These are phyloP conservation scores for Debaryomycetaceae sp. DNA, from an alignment of 1,139 yeast species.

Conservation along the genomic window DNA sequence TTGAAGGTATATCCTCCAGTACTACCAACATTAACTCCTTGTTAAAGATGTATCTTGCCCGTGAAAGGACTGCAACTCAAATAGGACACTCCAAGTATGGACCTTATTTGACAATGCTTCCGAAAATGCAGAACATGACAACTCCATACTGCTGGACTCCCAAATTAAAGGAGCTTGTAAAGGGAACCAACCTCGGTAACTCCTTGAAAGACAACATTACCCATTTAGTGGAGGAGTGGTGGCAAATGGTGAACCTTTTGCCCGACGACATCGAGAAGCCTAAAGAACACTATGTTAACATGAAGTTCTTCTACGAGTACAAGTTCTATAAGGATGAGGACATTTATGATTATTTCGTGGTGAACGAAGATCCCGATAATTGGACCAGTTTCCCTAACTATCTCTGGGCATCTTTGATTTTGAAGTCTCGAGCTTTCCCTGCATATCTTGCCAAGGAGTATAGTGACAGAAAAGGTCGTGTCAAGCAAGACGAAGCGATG, in stretches of 20 bases:
- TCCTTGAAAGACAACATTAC: constrained; percentile 34
- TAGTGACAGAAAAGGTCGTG: constrained; percentile 17
- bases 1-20: constrained; percentile 13
- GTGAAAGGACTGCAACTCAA: constrained; percentile 18
- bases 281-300: constrained; percentile 32
- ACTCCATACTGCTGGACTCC: constrained; percentile 66
- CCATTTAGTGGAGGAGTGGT: constrained; percentile 50
- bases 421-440: constrained; percentile 80
- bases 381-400: constrained; percentile 69
- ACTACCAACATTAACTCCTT: constrained; percentile 37
- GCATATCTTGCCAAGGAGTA: constrained; percentile 37
- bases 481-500: constrained; percentile 49
- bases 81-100: constrained; percentile 22
- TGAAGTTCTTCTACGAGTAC: constrained; percentile 47
- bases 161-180: constrained; percentile 46
- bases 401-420: constrained; percentile 69
- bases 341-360: constrained; percentile 23
- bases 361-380: constrained; percentile 21
- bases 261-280: constrained; percentile 35
- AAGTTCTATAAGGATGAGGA: constrained; percentile 43
- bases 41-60: constrained; percentile 47
- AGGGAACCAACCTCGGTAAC: constrained; percentile 56
- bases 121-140: constrained; percentile 43
- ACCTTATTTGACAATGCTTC: constrained; percentile 61
- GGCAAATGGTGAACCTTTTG: constrained; percentile 32